Conservation (phyloP, 352 stramenopile genomes). For the Globisporangium ultimum region DNA sequence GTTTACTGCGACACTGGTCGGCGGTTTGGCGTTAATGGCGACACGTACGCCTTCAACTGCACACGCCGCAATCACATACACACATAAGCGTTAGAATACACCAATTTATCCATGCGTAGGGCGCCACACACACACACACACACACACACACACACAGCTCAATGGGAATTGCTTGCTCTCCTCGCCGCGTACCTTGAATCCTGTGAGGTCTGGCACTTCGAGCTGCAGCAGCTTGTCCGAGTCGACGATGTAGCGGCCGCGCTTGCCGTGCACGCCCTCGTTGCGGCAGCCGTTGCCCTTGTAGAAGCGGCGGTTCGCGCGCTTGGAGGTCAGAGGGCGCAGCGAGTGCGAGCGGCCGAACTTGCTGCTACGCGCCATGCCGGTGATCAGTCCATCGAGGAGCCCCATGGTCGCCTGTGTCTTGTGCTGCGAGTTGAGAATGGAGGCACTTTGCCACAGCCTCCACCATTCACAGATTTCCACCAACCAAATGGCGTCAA, state of each 20-base stretch:
- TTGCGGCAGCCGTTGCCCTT: conserved; percentile 94
- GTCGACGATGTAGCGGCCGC: conserved; percentile 91
- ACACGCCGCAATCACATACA: background rate
- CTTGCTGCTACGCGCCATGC: conserved; percentile 78
- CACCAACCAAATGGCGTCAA: conserved; percentile 7
- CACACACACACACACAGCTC: background rate
- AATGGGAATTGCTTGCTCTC: background rate
- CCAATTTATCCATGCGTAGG: background rate
- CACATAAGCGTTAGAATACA: background rate
- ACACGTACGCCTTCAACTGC: conserved; percentile 85
- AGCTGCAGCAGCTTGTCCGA: conserved; percentile 89
- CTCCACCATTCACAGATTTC: conserved; percentile 10
- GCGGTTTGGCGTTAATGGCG: conserved; percentile 61
- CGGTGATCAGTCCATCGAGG: conserved; percentile 70
- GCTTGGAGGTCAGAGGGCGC: conserved; percentile 91
- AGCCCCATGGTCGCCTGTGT: conserved; percentile 49
- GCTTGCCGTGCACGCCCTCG: conserved; percentile 90
- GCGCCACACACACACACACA: background rate
- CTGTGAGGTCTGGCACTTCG: conserved; percentile 91
- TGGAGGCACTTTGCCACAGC: background rate
- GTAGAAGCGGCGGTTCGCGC: conserved; percentile 94
- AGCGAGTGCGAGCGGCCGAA: conserved; percentile 82
- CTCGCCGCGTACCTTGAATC: conserved; percentile 73
- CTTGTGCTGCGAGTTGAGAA: background rate
- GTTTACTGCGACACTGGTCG: conserved; percentile 18